A percentile compares a stretch with the other conserved stretches of the same genome.
Evolutionary conservation across 257 asterid genomes (phyloP).

Genomic region (Solanum pennellii): DNA sequence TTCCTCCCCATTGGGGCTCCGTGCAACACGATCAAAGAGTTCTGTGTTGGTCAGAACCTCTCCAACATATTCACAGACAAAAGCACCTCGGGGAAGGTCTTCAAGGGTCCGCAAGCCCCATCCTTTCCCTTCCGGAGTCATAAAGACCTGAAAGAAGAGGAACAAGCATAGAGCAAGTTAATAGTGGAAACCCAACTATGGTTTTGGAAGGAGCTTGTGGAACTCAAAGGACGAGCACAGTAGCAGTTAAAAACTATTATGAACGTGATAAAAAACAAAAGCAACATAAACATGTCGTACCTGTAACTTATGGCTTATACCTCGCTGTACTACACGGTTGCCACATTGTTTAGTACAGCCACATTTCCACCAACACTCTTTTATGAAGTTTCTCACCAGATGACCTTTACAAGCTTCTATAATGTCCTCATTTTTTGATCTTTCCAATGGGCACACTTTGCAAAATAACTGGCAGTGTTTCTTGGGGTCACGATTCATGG

Average conservation of each 20-base stretch:
- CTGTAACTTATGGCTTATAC: slow-evolving; percentile 69
- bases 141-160: slow-evolving; percentile 49
- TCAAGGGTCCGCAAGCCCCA: slow-evolving; percentile 98
- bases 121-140: slow-evolving; percentile 77
- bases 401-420: slow-evolving; percentile 88
- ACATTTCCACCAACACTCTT: slow-evolving; percentile 95
- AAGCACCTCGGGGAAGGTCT: slow-evolving; percentile 89
- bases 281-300: slow-evolving; percentile 16
- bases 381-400: slow-evolving; percentile 65
- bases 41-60: slow-evolving; percentile 76
- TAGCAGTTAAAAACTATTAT: not conserved
- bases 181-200: not conserved
- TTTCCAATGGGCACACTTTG: slow-evolving; percentile 76
- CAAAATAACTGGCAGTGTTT: slow-evolving; percentile 57
- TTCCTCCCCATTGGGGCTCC: slow-evolving; percentile 41
- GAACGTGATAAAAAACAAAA: not conserved
- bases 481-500: slow-evolving; percentile 68
- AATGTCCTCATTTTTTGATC: slow-evolving; percentile 45
- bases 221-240: not conserved
- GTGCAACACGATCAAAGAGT: slow-evolving; percentile 64
- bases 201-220: not conserved
- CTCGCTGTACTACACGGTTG: slow-evolving; percentile 94
- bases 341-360: slow-evolving; percentile 84
- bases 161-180: not conserved
- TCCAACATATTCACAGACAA: slow-evolving; percentile 96